These are phyloP conservation scores for Agrocybe pediades DNA, from an alignment of 768 basidiomycete species.

Conservation along the genomic window DNA sequence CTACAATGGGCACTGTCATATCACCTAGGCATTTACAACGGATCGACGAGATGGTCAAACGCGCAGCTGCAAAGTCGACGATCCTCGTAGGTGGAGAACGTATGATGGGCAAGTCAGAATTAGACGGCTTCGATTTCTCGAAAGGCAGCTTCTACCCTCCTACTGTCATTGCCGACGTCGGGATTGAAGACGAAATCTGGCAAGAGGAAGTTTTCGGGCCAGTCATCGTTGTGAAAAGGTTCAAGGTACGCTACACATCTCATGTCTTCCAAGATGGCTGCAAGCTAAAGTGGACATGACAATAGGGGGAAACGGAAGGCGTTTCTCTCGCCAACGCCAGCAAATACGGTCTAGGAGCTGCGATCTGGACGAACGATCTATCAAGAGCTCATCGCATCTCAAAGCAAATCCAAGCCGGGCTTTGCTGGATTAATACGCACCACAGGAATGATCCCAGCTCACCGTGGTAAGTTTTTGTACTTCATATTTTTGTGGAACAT, in stretches of 20 bases:
- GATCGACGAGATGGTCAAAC: slow-evolving; percentile 57
- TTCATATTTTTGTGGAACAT: too few relatives aligned
- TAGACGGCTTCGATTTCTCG: slow-evolving; percentile 76
- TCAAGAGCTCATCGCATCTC: slow-evolving; percentile 78
- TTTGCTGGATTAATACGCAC: slow-evolving; percentile 90
- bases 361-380: slow-evolving; percentile 77
- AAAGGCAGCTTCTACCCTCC: slow-evolving; percentile 79
- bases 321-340: slow-evolving; percentile 70
- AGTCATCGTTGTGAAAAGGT: slow-evolving; percentile 66
- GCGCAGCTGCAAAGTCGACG: slow-evolving; percentile 39
- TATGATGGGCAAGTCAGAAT: slow-evolving; percentile 58
- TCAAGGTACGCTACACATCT: slow-evolving; percentile 28
- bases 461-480: slow-evolving; percentile 61
- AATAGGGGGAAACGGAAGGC: slow-evolving; percentile 64
- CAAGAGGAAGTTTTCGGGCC: slow-evolving; percentile 86
- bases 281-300: neutral
- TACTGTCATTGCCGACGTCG: slow-evolving; percentile 67
- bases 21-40: slow-evolving; percentile 63
- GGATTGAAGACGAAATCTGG: slow-evolving; percentile 66
- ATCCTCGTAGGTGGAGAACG: slow-evolving; percentile 66
- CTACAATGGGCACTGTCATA: slow-evolving; percentile 83
- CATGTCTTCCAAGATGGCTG: neutral
- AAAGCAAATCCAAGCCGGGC: slow-evolving; percentile 66
- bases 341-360: slow-evolving; percentile 81
- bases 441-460: slow-evolving; percentile 90